Evolutionary conservation across 257 asterid species (phyloP), one percentile per base, ranked within the genome.

Genomic region (Fraxinus excelsior): DNA sequence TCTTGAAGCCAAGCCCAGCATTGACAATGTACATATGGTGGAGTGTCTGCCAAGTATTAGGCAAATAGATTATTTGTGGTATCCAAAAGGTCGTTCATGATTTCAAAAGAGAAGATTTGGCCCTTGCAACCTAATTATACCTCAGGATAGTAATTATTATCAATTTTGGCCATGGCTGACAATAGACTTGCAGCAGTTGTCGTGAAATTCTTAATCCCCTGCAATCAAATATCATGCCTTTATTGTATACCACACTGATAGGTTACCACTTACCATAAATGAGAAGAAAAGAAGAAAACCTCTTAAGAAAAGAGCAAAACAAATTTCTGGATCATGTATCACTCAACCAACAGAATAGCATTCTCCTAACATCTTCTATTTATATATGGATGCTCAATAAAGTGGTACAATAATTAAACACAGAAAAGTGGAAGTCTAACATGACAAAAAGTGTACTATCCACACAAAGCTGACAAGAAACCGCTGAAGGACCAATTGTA

Each of bases 1-100:
- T 93, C 81, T 87, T 93, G 87, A 95, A 93, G 72, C 93, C 96
- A 83, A 93, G 74, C 74, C 98, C 97, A 71, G 99, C 98, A 85
- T 95, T 95, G 56, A 91, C 97, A 83, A 95, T 78, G 78, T 86
- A 95, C 98, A 95, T 90, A 75, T 81, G 90, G 74, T 95, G 91
- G 79, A 95, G 96, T 14, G 98, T 95, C 98, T 95, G 88, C 86
- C 80, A 29, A 49, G 81, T 74, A 49, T 46, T 28, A 71, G 34
- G 78, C 29, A 77, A 77, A 29, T 73, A 62, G 25, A 58, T 75
- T 40, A 34, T 34, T 31, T 65, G 67, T 78, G 73, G 60, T 65
- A 19, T 58, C 13, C 4, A 37, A 64, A 64, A 58, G n/a, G 31
- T 56, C 46, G 76, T 53, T 67, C 76, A 74, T 44, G 62, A 37